A percentile compares a stretch with the other conserved stretches of the same genome.
phyloP scores from a whole-genome alignment of 441 rosid species.

The Syzygium malaccense region DNA sequence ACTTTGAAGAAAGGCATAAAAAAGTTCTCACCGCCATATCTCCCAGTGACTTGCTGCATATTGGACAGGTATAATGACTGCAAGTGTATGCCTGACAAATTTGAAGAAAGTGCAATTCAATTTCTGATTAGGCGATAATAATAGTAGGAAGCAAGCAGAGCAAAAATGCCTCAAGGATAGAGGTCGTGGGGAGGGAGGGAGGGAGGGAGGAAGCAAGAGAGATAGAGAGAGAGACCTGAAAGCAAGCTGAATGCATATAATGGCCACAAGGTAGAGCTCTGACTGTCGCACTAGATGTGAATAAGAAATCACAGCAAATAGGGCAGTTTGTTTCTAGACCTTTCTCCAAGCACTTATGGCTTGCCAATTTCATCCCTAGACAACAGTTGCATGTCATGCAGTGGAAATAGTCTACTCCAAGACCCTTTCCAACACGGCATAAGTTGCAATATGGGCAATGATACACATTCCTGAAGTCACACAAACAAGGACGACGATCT shows the following conservation, averaged over 20 bases:
- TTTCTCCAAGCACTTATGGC: conserved; percentile 72
- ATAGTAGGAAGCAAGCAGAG: neutral
- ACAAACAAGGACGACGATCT: neutral
- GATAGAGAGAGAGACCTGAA: conserved; percentile 39
- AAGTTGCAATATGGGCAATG: conserved; percentile 81
- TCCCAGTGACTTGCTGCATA: conserved; percentile 81
- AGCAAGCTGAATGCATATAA: conserved; percentile 80
- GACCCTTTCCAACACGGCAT: conserved; percentile 78
- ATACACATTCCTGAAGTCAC: conserved; percentile 46
- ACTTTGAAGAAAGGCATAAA: neutral
- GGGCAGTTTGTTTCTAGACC: conserved; percentile 78
- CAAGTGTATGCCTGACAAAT: conserved; percentile 62
- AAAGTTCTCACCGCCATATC: conserved; percentile 63
- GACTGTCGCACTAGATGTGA: conserved; percentile 63
- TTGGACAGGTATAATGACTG: conserved; percentile 74
- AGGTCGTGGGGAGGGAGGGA: neutral
- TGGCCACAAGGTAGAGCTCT: conserved; percentile 84
- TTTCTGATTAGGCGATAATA: neutral
- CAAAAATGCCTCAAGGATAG: neutral
- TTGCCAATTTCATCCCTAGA: conserved; percentile 52
- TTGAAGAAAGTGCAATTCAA: neutral
- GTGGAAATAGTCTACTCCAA: conserved; percentile 71
- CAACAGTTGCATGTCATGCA: conserved; percentile 87
- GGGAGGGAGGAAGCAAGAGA: neutral
- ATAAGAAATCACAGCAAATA: conserved; percentile 66